Base-by-base conservation (phyloP, 1,284 basidiomycete genomes). In the Austroboletus niveus region DNA sequence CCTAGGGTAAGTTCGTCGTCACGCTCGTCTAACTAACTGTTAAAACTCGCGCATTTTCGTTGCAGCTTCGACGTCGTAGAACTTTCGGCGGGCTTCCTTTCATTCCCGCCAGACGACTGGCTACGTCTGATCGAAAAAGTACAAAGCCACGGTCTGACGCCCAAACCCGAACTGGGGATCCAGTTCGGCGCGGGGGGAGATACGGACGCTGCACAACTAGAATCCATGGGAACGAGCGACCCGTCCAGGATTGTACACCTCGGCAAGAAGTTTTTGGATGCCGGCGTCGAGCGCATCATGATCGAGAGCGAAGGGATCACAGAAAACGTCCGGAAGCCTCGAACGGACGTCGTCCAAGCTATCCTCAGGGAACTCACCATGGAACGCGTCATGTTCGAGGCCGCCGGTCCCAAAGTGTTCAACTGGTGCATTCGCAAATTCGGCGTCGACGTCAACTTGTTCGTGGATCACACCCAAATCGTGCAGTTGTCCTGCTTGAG, bases 271-370 rank as follows among this genome's bases (percentile, higher is more conserved):
- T 74, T 77, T 53, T 53, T 78, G 8, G 67, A 75, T 15, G 74
- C 74, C 2, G 75, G 75, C 7, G 73, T 75, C 20, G 52, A 75
- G 68, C 75, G 74, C 67, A 70, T 76, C 47, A 75, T 75, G 74
- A 78, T 77, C 42, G 75, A 77, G 57, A 74, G 71, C 54, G 75
- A 76, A 49, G 74, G 75, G 12, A 76, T 78, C 51, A 78, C 75
- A 0, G 76, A 77, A 61, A 78, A 78, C 59, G 75, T 78, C 27
- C 63, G 65, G 40, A 60, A 54, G 22, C 74, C 71, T 71, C 67
- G 73, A 9, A 77, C 72, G 36, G 75, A 77, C 59, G 72, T 72
- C 38, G 75, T 78, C 46, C 75, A 74, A 15, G 68, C 70, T 8
- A 71, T 78, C 31, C 73, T 71, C 30, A 69, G 69, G 43, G 66